Conservation (phyloP, 2,329 filamentous ascomycete species). For the Botryotinia convoluta region DNA sequence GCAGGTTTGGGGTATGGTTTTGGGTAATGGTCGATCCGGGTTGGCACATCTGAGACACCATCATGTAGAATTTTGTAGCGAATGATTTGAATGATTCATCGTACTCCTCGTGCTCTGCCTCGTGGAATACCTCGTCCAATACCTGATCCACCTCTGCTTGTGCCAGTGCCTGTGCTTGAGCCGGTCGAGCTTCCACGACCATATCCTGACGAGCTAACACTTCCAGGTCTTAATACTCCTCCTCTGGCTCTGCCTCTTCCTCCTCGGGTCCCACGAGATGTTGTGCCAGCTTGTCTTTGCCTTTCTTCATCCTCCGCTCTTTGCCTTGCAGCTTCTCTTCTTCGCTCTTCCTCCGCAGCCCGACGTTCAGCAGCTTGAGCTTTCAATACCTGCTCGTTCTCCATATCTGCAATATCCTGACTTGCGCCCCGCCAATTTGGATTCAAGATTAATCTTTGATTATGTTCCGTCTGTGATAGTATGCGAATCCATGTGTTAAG, state of each 20-base stretch:
- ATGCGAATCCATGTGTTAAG: constrained; percentile 96
- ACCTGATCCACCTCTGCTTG: constrained; percentile 42
- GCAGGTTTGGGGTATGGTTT: constrained; percentile 8
- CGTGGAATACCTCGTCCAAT: constrained; percentile 49
- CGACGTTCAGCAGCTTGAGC: constrained; percentile 76
- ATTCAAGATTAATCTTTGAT: constrained; percentile 86
- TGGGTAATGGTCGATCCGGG: constrained; percentile 16
- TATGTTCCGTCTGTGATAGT: constrained; percentile 95
- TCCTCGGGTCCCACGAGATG: constrained; percentile 38
- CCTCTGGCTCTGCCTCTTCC: constrained; percentile 35
- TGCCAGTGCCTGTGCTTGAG: constrained; percentile 26
- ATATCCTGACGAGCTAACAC: constrained; percentile 29
- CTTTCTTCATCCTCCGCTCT: constrained; percentile 59
- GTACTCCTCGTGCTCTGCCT: constrained; percentile 53
- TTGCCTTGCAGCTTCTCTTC: constrained; percentile 67
- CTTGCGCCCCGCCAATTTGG: constrained; percentile 86
- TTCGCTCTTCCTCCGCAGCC: constrained; percentile 74
- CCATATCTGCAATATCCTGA: constrained; percentile 81
- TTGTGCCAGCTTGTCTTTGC: constrained; percentile 44
- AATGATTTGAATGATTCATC: constrained; percentile 31
- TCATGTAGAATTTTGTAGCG: constrained; percentile 23
- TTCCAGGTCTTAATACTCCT: constrained; percentile 29
- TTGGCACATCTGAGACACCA: constrained; percentile 18
- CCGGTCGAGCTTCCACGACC: constrained; percentile 13
- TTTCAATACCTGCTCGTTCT: constrained; percentile 71